Conservation (phyloP, 176 grass and related monocot species). For the bread wheat (Triticum aestivum) region DNA sequence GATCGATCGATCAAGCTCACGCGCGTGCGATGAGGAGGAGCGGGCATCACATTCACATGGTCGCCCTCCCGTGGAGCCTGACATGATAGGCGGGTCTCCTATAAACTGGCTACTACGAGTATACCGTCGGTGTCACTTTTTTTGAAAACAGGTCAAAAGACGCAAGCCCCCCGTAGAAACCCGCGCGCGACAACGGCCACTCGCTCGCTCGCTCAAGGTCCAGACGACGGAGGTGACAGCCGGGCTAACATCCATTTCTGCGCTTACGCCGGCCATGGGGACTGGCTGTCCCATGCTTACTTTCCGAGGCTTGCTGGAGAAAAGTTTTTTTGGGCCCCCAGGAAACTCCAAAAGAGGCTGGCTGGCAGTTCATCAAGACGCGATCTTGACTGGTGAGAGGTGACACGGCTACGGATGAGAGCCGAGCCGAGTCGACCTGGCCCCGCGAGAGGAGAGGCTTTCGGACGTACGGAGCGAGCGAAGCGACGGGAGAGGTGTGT, state of each 20-base stretch:
- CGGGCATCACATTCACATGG: background rate
- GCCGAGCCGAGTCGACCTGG: too few species aligned
- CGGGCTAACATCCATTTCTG: background rate
- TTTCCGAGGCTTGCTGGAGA: background rate
- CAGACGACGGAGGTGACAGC: background rate
- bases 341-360: conserved; percentile 1
- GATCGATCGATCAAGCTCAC: background rate
- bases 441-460: background rate
- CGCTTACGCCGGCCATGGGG: background rate
- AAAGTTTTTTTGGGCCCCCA: background rate
- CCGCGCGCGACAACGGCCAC: background rate
- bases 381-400: background rate
- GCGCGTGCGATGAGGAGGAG: background rate
- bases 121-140: background rate
- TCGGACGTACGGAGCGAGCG: background rate
- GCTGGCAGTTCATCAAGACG: background rate
- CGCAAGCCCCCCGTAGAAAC: background rate
- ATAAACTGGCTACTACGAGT: background rate
- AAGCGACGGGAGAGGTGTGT: background rate
- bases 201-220: background rate
- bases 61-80: background rate
- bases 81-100: background rate
- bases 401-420: background rate
- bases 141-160: background rate
- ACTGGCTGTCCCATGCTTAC: background rate